Evolutionary conservation across 176 grass and related monocot genomes (phyloP), one percentile per base, ranked within the genome.

Genomic region (Cenchrus purpureus): DNA sequence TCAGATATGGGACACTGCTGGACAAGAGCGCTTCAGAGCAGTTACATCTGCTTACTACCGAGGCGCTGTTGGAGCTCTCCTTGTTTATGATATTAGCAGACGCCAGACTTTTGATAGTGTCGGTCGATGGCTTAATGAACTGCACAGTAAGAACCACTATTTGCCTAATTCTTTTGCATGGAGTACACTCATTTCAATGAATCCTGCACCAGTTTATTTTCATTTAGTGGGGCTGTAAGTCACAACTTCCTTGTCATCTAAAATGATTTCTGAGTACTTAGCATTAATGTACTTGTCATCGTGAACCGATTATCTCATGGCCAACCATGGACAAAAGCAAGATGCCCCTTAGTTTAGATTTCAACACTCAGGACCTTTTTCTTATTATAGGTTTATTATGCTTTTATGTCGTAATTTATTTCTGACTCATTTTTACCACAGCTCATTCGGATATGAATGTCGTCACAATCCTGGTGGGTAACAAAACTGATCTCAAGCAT

Each of bases 361-460:
- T 79, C 44, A 15, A 49, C 3, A 5, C 8, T 51, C 37, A 12
- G 25, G 15, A 19, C 56, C 72, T 15, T 61, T 57, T 7, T 0
- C 45, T 46, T 46, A 46, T 8, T 78, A 42, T 46, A n/a, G 34
- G 57, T 71, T 55, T 63, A 66, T 55, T 63, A 66, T 45, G 14
- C 34, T 62, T 34, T 22, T 25, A 40, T 3, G 5, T 74, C 10
- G 42, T 63, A 64, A 19, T 70, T 54, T 5, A 2, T 53, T 87
- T 74, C 72, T 55, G 48, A 79, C 31, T 50, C 42, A 49, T 67
- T 57, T 93, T 49, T 44, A 73, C 58, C 59, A 34, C 89, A 97
- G 94, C 84, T 71, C 91, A 97, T 80, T 97, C 94, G 0, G 94
- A 97, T 83, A 93, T 97, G 94, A 97, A 97, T 68, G 94, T 97